Base-by-base conservation (phyloP, 2,329 filamentous ascomycete species). In the Coniochaeta prunicola region DNA sequence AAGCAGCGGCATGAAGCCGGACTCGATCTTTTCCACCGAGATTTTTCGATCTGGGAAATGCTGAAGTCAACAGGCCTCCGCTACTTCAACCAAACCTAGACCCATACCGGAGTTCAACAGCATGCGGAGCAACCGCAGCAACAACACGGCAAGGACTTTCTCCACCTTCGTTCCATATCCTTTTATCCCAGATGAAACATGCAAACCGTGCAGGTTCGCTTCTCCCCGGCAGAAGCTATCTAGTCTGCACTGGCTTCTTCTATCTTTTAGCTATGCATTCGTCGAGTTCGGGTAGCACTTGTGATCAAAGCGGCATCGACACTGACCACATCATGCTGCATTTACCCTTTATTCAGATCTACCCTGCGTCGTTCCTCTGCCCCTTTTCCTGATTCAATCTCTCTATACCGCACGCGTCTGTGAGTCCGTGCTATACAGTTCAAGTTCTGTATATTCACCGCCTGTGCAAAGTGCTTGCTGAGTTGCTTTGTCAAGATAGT, bases 161-260 rank as follows among this genome's bases (percentile, higher is more conserved):
- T 62, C 62, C 63, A 61, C 59, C 57, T 59, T 62, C 57, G 54
- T 60, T 59, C 60, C 63, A 61, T 57, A 38, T 50, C 48, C 63
- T 60, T 65, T 65, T 63, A 65, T 62, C 62, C 65, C 61, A 64
- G 60, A 63, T 65, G 66, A 67, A 65, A 66, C 64, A 62, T 56
- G 60, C 58, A 59, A 58, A 59, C 62, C 21, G 56, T 64, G 62
- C 65, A 66, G 64, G 60, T 58, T 64, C 62, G 63, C 63, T 63
- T 65, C 60, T 64, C 58, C 54, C 60, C 64, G 63, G 61, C 50
- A 63, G 59, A 65, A 64, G 60, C 38, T 61, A 58, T 61, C 58
- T 42, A 58, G 42, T 61, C 40, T 38, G 40, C 56, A 55, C 24
- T 57, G 26, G 40, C 57, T 55, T 58, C 45, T 45, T 56, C 56